Conservation (phyloP, 2,329 filamentous ascomycete genomes). For the Davidsoniella eucalypti region DNA sequence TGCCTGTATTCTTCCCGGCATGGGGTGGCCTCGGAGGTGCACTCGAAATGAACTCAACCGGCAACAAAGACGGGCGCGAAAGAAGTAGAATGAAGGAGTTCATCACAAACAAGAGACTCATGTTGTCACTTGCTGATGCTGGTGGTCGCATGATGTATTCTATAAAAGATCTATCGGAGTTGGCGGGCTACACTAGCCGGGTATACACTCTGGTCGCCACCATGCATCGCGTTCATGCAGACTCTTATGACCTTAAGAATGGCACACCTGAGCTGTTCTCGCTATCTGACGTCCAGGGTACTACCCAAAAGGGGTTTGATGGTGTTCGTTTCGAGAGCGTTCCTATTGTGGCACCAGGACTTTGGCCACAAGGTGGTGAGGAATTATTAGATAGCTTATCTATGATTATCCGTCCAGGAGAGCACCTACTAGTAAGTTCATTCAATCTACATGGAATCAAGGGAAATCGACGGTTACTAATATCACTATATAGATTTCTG, state of each 20-base stretch:
- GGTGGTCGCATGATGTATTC: slow-evolving; percentile 99
- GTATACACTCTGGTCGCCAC: slow-evolving; percentile 94
- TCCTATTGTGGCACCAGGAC: slow-evolving; percentile 71
- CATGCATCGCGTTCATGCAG: slow-evolving; percentile 79
- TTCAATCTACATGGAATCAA: neutral
- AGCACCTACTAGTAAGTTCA: slow-evolving; percentile 59
- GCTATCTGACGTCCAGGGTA: slow-evolving; percentile 80
- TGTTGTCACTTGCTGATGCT: slow-evolving; percentile 92
- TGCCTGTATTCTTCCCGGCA: slow-evolving; percentile 85
- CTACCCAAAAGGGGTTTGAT: slow-evolving; percentile 85
- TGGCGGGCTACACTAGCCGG: slow-evolving; percentile 88
- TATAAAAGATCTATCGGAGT: slow-evolving; percentile 91
- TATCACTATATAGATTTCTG: slow-evolving; percentile 47
- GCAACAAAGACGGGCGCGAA: slow-evolving; percentile 44
- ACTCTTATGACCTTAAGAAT: slow-evolving; percentile 57
- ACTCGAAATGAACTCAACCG: slow-evolving; percentile 42
- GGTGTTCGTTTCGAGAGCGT: slow-evolving; percentile 87
- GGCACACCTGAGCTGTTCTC: slow-evolving; percentile 71
- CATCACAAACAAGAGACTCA: slow-evolving; percentile 96
- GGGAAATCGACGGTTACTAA: too few relatives aligned
- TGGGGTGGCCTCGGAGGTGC: slow-evolving; percentile 75
- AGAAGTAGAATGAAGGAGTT: slow-evolving; percentile 92
- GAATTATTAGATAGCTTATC: slow-evolving; percentile 79
- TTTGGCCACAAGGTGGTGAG: slow-evolving; percentile 83
- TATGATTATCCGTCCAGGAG: slow-evolving; percentile 75